Conservation (phyloP, 495 filamentous ascomycete genomes). For the Halenospora varia region DNA sequence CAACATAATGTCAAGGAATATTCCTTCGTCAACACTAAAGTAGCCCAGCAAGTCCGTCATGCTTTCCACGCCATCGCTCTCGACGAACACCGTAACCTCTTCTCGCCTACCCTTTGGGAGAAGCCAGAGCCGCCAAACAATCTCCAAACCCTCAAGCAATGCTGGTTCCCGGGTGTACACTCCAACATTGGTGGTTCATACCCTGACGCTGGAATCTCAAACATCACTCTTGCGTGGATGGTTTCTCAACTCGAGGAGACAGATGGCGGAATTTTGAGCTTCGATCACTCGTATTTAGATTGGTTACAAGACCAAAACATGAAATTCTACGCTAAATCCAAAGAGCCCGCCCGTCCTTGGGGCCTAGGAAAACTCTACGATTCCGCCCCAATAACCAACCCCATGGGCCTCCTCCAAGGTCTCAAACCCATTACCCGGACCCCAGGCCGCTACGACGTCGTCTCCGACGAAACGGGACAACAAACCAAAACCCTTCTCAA, state of each 20-base stretch:
- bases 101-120: conserved; percentile 63
- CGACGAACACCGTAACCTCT: conserved; percentile 61
- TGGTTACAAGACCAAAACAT: conserved; percentile 34
- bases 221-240: conserved; percentile 61
- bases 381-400: conserved; percentile 5
- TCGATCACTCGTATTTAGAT: conserved; percentile 23
- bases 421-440: conserved; percentile 15
- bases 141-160: conserved; percentile 56
- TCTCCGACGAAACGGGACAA: conserved; percentile 2
- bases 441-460: conserved; percentile 13
- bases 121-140: conserved; percentile 29
- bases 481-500: background rate
- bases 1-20: conserved; percentile 18
- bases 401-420: background rate
- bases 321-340: conserved; percentile 5
- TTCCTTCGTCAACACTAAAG: conserved; percentile 46
- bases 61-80: conserved; percentile 74
- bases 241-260: conserved; percentile 21
- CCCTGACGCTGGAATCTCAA: conserved; percentile 52
- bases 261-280: conserved; percentile 29
- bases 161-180: conserved; percentile 72
- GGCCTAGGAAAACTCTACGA: conserved; percentile 17
- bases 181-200: conserved; percentile 55
- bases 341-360: conserved; percentile 11
- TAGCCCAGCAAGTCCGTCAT: conserved; percentile 56